Base-by-base conservation (phyloP, 352 stramenopile species). In the Globisporangium carolinianum region DNA sequence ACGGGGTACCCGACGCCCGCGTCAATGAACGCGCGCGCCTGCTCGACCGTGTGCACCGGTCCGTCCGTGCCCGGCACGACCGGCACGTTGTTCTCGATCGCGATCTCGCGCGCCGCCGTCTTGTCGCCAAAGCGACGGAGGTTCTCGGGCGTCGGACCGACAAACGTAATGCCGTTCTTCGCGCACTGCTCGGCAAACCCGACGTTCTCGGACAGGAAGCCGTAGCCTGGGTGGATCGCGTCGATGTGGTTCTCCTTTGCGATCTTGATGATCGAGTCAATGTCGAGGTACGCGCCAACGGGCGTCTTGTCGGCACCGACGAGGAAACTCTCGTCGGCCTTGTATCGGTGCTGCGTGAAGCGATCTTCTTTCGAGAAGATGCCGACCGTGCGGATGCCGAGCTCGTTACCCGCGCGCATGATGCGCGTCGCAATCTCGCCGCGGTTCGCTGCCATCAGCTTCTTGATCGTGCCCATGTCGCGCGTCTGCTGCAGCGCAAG, bases 361-460 rank as follows among this genome's bases (percentile, higher is more conserved):
- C 86, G 79, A 75, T 98, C 95, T 64, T 98, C 95, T 60, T 97
- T 86, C 47, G 76, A 87, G 75, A 94, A 97, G 60, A 97, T 87
- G 42, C 76, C 91, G 36, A 97, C 91, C 14, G 94, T 98, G 54
- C 78, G 73, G 53, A 97, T 85, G 47, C 88, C 93, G 45, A 99
- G 79, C 70, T 99, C 95, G 55, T 95, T 96, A 5, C 79, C 83
- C 0, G 95, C 94, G 52, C 97, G 86, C 78, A 97, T 97, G 64
- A 99, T 98, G 18, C 97, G 87, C 46, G 95, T 97, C 9, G 96
- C 96, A 74, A 99, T 99, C 73, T 99, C 97, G 39, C 97, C 97
- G 38, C 97, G 92, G 81, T 99, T 99, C 39, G 96, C 96, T 8
- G 94, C 94, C 83, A 99, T 87, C 49, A 99, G 69, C 69, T 98